Conservation (phyloP, 768 basidiomycete genomes). For the Strobilomyces dryophilus region DNA sequence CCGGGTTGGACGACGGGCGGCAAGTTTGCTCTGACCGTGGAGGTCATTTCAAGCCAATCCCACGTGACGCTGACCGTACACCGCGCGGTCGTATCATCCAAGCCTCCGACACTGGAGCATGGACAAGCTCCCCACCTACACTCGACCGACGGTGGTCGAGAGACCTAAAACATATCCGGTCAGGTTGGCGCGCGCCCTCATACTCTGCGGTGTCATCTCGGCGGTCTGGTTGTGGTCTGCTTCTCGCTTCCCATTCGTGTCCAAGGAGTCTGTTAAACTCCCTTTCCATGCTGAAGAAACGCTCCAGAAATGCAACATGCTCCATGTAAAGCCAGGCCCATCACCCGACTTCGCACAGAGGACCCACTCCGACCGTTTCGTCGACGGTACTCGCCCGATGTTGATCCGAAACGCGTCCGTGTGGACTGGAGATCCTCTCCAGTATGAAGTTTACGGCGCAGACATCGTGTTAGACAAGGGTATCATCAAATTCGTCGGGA, state of each 20-base stretch:
- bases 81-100: no score
- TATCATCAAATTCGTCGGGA: constrained; percentile 34
- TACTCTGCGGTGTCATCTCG: constrained; percentile 14
- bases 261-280: constrained; percentile 15
- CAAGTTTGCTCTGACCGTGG: constrained; percentile 12
- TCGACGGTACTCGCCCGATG: constrained; percentile 34
- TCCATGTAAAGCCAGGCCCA: constrained; percentile 36
- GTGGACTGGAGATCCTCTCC: constrained; percentile 46
- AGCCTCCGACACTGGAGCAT: constrained; percentile 6
- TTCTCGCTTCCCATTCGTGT: constrained; percentile 9
- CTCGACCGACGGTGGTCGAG: constrained; percentile 6
- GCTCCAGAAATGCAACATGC: constrained; percentile 33
- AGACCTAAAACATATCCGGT: constrained; percentile 9
- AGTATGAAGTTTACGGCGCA: constrained; percentile 33
- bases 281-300: constrained; percentile 29
- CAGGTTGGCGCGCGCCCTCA: constrained; percentile 11
- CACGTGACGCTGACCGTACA: no score
- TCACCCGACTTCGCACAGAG: constrained; percentile 30
- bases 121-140: constrained; percentile 27
- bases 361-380: constrained; percentile 37
- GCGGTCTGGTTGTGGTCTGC: constrained; percentile 19
- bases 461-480: constrained; percentile 40
- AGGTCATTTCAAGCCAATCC: neutral
- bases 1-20: constrained; percentile 66
- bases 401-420: constrained; percentile 47